Base-by-base conservation (phyloP, 2,329 filamentous ascomycete genomes). In the Cercospora beticola region DNA sequence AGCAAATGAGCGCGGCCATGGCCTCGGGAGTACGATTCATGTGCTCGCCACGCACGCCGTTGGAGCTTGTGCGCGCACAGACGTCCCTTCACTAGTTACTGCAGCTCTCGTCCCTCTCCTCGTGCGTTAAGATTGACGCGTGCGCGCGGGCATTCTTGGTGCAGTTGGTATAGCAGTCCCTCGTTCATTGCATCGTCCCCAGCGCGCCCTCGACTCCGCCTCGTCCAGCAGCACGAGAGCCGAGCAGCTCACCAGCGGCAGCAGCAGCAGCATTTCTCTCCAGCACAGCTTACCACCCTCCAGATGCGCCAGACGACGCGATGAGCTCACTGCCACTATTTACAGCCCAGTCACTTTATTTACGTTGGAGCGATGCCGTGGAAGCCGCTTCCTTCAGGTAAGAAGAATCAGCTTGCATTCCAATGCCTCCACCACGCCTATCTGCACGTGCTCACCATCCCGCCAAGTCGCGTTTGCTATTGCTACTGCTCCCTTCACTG, bases 391-490 rank as follows among this genome's bases (percentile, higher is more conserved):
- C 62, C 63, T 23, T 65, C 63, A 56, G 62, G 62, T 65, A 33
- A 40, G 62, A 57, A 26, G 33, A 30, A 26, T 46, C 52, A 31
- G 14, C 33, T 63, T 56, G 49, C 54, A 40, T 67, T 49, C 49
- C 49, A 9, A 97, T 97, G 94, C 92, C 94, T 87, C 56, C 56
- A 4, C 28, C 12, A 31, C 31, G 16, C 28, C 31, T 28, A 9
- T 36, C 28, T 36, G 31, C 56, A 58, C 56, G 46, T 65, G 62
- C 62, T 65, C 31, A 65, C 52, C 23, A 10, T 46, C 16, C 23
- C 93, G 77, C n/a, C 21, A 65, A 65, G 97, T 99, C 84, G 95
- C 94, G 79, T 99, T 98, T 85, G 96, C 94, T 76, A 92, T 99
- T 81, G 95, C 94, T 85, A 94, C 90, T 74, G 97, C 94, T 80